Evolutionary conservation across 345 rosid species (phyloP).

Genomic region (Eucalyptus marginata): DNA sequence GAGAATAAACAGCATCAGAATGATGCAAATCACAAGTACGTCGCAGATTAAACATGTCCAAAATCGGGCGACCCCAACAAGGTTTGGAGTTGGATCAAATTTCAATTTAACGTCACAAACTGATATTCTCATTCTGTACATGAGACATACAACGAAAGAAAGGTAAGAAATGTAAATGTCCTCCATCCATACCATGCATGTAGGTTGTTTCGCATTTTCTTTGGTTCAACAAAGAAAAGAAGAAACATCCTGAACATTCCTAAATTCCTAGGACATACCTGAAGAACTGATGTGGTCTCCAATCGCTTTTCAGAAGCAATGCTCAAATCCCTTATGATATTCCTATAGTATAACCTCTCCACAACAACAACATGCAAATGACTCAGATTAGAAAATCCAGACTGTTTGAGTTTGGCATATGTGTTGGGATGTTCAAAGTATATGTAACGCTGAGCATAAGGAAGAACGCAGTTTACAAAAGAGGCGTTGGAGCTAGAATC

Average conservation of each 20-base stretch:
- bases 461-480: slow-evolving; percentile 67
- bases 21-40: not conserved
- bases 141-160: not conserved
- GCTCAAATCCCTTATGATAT: slow-evolving; percentile 39
- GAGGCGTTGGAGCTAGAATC: slow-evolving; percentile 40
- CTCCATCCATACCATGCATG: not conserved
- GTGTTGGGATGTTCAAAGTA: slow-evolving; percentile 34
- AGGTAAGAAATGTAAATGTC: not conserved
- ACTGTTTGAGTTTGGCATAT: slow-evolving; percentile 40
- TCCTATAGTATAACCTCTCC: slow-evolving; percentile 56
- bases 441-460: slow-evolving; percentile 83
- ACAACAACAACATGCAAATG: slow-evolving; percentile 48
- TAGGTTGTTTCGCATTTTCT: not conserved
- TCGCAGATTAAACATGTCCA: not conserved
- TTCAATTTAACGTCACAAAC: not conserved
- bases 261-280: slow-evolving; percentile 27
- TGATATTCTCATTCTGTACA: not conserved
- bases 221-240: not conserved
- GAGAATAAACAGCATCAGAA: not conserved
- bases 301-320: slow-evolving; percentile 34
- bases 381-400: slow-evolving; percentile 30
- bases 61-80: not conserved
- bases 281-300: slow-evolving; percentile 58
- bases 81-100: not conserved
- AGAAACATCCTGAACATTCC: not conserved